Base-by-base conservation (phyloP, 768 basidiomycete species). In the Leccinum subtestaceum region DNA sequence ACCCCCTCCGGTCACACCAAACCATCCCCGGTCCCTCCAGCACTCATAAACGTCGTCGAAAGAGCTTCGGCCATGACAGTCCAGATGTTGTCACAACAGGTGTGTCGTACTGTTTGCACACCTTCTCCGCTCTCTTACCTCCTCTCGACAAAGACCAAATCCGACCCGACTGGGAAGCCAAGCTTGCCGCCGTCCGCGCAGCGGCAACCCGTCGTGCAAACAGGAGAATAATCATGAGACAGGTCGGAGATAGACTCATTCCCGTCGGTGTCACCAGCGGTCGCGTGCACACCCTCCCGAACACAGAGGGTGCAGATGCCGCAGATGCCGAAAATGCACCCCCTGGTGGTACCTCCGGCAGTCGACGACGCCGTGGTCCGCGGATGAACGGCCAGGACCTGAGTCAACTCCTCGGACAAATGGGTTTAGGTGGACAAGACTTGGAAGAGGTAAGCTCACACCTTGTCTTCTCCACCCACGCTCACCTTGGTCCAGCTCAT, bases 151-250 rank as follows among this genome's bases (percentile, higher is more conserved):
- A 55, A 96, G 97, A 99, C 77, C 89, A 94, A 75, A 95, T 98
- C 60, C 89, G 95, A 55, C 96, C 97, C 1, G 96, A 98, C 72
- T 98, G 97, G 97, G 95, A 98, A 77, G 84, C 88, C 46, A 98
- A 98, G 74, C 76, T 98, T 40, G 94, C 93, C 50, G 88, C 94
- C 38, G 93, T 98, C 47, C 89, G 91, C 58, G 96, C 97, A 32
- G 89, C 93, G n/a, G 95, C 94, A 36, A 86, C 93, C n/a, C 84
- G 97, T 60, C 88, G 95, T 27, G 97, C 97, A 9, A 95, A 96
- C 70, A 81, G 97, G 68, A 84, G 97, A 48, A 96, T 98, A 72
- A 90, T 99, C 56, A 98, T 99, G 95, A 87, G 97, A 47, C 94
- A 98, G 74, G 93, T 98, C 32, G 97, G 97, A 56, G 97, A 98